Conservation (phyloP, 2,329 filamentous ascomycete genomes). For the Ascomycota sp. region DNA sequence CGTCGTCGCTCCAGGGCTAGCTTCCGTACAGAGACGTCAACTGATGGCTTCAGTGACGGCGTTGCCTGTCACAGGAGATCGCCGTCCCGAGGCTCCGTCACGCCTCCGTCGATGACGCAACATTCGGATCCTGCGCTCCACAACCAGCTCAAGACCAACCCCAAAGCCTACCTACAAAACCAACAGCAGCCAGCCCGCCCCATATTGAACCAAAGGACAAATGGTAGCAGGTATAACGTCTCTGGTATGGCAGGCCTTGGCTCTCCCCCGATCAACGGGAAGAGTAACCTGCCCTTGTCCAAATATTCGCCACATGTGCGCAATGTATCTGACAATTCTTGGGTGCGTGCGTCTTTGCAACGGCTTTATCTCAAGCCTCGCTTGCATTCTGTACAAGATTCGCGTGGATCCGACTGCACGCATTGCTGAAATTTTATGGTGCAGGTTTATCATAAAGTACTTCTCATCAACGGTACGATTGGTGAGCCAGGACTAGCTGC, state of each 20-base stretch:
- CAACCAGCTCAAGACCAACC: conserved; percentile 35
- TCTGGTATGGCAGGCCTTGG: conserved; percentile 42
- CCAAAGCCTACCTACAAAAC: conserved; percentile 5
- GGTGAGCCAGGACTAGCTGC: conserved; percentile 48
- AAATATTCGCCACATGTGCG: conserved; percentile 62
- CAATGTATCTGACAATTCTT: conserved; percentile 64
- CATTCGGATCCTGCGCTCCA: conserved; percentile 44
- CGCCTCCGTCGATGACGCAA: conserved; percentile 52
- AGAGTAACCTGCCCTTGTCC: conserved; percentile 42
- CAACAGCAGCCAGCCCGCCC: conserved; percentile 14
- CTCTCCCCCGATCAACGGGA: conserved; percentile 31
- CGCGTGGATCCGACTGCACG: too few relatives aligned
- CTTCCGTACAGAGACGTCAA: conserved; percentile 44
- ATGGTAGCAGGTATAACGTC: conserved; percentile 40
- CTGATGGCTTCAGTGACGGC: conserved; percentile 40
- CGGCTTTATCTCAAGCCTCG: too few relatives aligned
- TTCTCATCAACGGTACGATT: conserved; percentile 64
- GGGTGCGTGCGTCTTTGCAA: conserved; percentile 36
- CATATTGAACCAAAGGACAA: conserved; percentile 15
- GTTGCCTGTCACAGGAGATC: conserved; percentile 35
- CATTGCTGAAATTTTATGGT: not conserved
- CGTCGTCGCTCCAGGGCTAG: conserved; percentile 58
- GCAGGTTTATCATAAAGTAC: conserved; percentile 82
- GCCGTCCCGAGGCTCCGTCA: conserved; percentile 48
- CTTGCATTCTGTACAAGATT: not conserved